Evolutionary conservation across 805 yeast genomes (phyloP).

Genomic region (Kuraishia molischiana): DNA sequence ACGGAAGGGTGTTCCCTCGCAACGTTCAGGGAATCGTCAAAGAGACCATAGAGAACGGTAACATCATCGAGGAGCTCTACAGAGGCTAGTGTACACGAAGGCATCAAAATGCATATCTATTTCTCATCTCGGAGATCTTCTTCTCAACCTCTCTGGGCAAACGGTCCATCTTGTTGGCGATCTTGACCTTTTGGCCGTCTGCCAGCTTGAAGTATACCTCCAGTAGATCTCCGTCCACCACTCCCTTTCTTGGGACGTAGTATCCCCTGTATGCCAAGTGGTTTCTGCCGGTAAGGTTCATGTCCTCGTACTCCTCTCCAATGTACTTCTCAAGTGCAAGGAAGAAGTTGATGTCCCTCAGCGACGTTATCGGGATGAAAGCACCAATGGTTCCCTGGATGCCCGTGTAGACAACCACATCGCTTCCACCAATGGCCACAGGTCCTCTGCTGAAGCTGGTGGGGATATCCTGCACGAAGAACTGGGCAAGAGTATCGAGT

Average conservation of each 20-base stretch:
- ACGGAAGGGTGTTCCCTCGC: constrained; percentile 61
- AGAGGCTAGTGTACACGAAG: too few species aligned
- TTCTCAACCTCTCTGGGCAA: constrained; percentile 38
- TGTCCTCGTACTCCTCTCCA: constrained; percentile 20
- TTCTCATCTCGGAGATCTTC: constrained; percentile 41
- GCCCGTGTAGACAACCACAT: constrained; percentile 62
- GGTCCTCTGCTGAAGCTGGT: constrained; percentile 47
- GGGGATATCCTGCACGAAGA: constrained; percentile 61
- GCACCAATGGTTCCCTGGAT: constrained; percentile 77
- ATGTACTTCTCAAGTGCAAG: constrained; percentile 40
- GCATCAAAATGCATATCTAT: constrained; percentile 25
- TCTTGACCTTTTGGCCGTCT: constrained; percentile 22
- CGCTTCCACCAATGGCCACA: constrained; percentile 53
- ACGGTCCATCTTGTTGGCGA: constrained; percentile 34
- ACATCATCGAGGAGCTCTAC: constrained; percentile 45
- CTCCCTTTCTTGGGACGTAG: constrained; percentile 68
- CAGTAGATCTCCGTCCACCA: constrained; percentile 83
- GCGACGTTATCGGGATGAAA: constrained; percentile 55
- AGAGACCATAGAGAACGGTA: constrained; percentile 38
- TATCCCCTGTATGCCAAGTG: constrained; percentile 64
- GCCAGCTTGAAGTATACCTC: constrained; percentile 40
- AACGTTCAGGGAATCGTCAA: constrained; percentile 57
- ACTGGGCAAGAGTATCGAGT: constrained; percentile 43
- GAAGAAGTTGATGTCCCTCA: constrained; percentile 53
- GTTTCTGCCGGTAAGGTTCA: constrained; percentile 52